Evolutionary conservation across 2,329 filamentous ascomycete species (phyloP).

Genomic region (Aspergillus phoenicis): DNA sequence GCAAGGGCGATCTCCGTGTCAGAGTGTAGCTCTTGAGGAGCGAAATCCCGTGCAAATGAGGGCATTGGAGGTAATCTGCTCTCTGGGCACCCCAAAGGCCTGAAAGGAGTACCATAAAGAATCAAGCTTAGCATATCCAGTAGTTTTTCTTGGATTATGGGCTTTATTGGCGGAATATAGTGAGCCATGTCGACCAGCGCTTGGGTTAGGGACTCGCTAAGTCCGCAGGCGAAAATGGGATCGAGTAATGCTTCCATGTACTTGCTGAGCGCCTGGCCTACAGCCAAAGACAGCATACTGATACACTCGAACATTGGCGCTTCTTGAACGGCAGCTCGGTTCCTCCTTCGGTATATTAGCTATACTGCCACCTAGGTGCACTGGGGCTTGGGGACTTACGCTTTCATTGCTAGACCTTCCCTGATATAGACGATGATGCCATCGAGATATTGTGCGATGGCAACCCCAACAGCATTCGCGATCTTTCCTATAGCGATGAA

Average conservation of each 20-base stretch:
- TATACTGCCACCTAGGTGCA: slow-evolving; percentile 13
- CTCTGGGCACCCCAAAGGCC: slow-evolving; percentile 86
- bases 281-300: slow-evolving; percentile 91
- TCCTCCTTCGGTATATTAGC: slow-evolving; percentile 50
- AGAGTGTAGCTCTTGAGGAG: slow-evolving; percentile 76
- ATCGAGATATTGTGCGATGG: slow-evolving; percentile 92
- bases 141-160: slow-evolving; percentile 88
- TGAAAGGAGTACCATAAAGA: slow-evolving; percentile 87
- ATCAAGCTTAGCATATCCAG: slow-evolving; percentile 95
- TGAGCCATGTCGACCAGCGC: slow-evolving; percentile 98
- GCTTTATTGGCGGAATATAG: slow-evolving; percentile 92
- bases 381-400: slow-evolving; percentile 46
- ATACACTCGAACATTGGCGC: slow-evolving; percentile 94
- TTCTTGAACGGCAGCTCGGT: slow-evolving; percentile 60
- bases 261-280: slow-evolving; percentile 95
- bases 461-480: slow-evolving; percentile 91
- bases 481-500: slow-evolving; percentile 96
- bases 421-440: slow-evolving; percentile 91
- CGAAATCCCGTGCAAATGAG: slow-evolving; percentile 84
- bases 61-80: slow-evolving; percentile 81
- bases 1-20: slow-evolving; percentile 90
- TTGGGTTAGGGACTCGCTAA: slow-evolving; percentile 91
- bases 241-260: slow-evolving; percentile 96
- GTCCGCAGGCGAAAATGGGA: slow-evolving; percentile 93
- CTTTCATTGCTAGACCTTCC: slow-evolving; percentile 82